A percentile compares a stretch with the other conserved stretches of the same genome.
Conservation (phyloP, 2,329 filamentous ascomycete species). For the Aquanectria penicillioides region DNA sequence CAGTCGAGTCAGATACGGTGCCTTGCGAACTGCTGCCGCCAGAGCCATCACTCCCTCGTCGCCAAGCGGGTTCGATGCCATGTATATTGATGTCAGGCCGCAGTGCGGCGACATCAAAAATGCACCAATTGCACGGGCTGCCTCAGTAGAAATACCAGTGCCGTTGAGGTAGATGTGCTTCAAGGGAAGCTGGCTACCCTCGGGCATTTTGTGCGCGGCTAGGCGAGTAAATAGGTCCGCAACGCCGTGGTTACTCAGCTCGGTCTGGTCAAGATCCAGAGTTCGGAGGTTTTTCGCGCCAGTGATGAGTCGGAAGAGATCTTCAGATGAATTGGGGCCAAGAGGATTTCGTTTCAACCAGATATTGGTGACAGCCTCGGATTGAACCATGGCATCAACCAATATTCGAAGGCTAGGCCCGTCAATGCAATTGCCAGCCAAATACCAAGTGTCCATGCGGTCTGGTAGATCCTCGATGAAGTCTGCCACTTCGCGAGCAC, state of each 20-base stretch:
- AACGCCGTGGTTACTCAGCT: constrained; percentile 59
- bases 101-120: constrained; percentile 48
- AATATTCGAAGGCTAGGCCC: constrained; percentile 52
- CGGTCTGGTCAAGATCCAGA: constrained; percentile 63
- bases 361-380: constrained; percentile 56
- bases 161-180: constrained; percentile 51
- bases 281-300: constrained; percentile 55
- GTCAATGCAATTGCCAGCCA: constrained; percentile 65
- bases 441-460: constrained; percentile 64
- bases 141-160: constrained; percentile 46
- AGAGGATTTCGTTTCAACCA: constrained; percentile 67
- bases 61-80: constrained; percentile 51
- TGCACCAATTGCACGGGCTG: constrained; percentile 42
- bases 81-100: constrained; percentile 48
- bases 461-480: constrained; percentile 58
- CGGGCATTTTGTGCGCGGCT: constrained; percentile 41
- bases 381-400: constrained; percentile 56
- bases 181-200: constrained; percentile 44
- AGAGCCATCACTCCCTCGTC: constrained; percentile 45
- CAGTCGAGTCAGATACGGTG: constrained; percentile 48
- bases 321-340: constrained; percentile 47
- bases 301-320: constrained; percentile 57
- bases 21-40: constrained; percentile 44
- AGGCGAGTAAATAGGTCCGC: constrained; percentile 54
- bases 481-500: constrained; percentile 55